Conservation (phyloP, 768 basidiomycete species). For the Leccinum barrowsii region DNA sequence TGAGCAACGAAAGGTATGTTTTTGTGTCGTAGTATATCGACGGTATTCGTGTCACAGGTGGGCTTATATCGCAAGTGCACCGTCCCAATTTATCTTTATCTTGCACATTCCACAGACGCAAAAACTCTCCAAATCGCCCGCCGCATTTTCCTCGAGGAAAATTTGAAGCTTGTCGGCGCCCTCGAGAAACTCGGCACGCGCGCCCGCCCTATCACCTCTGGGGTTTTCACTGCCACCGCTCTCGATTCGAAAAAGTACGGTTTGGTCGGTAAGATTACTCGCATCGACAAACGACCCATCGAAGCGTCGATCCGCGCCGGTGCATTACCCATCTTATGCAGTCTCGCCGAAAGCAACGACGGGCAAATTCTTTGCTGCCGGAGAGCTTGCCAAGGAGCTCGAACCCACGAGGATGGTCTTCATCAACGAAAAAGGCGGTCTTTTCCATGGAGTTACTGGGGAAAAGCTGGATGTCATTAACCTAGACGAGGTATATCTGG, state of each 20-base stretch:
- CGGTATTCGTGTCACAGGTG: slow-evolving; percentile 94
- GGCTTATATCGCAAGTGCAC: slow-evolving; percentile 20
- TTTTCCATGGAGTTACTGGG: slow-evolving; percentile 96
- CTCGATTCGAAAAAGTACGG: slow-evolving; percentile 94
- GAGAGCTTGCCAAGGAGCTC: slow-evolving; percentile 95
- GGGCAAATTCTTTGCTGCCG: slow-evolving; percentile 99
- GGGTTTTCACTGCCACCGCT: slow-evolving; percentile 96
- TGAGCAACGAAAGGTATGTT: slow-evolving; percentile 68
- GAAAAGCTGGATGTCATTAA: slow-evolving; percentile 97
- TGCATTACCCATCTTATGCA: slow-evolving; percentile 92
- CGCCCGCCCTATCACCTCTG: slow-evolving; percentile 95
- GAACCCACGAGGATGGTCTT: slow-evolving; percentile 99
- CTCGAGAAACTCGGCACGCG: slow-evolving; percentile 94
- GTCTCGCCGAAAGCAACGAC: slow-evolving; percentile 88
- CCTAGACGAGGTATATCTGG: slow-evolving; percentile 74
- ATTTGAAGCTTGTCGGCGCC: slow-evolving; percentile 89
- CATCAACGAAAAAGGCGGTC: slow-evolving; percentile 95
- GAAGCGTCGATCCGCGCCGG: slow-evolving; percentile 97
- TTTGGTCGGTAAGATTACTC: slow-evolving; percentile 92
- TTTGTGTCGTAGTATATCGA: slow-evolving; percentile 55
- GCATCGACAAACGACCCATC: slow-evolving; percentile 92
- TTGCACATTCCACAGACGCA: slow-evolving; percentile 53
- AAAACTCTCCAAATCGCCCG: slow-evolving; percentile 94
- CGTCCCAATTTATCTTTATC: not conserved
- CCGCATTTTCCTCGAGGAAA: slow-evolving; percentile 95